phyloP scores from a whole-genome alignment of 192 early-diverging fungal genomes.

The Cetraspora pellucida region DNA sequence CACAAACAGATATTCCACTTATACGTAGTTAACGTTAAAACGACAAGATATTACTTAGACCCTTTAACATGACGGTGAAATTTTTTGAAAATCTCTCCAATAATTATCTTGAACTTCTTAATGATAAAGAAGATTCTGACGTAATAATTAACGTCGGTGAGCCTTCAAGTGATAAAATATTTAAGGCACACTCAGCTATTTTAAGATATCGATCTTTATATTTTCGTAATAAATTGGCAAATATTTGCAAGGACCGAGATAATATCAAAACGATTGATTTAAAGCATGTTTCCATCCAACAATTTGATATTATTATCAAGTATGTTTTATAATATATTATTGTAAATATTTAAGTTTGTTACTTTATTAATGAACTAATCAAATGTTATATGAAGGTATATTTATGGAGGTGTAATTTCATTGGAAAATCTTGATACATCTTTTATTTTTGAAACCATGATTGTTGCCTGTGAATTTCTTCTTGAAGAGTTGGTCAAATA shows the following conservation, averaged over 20 bases:
- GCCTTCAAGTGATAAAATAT: background rate
- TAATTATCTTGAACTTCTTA: background rate
- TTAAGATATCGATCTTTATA: background rate
- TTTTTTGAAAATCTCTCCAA: background rate
- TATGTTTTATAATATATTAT: too few species aligned
- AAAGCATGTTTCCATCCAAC: background rate
- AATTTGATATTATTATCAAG: too few species aligned
- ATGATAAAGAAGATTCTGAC: background rate
- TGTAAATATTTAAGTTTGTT: too few species aligned
- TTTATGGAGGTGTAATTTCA: slow-evolving; percentile 2
- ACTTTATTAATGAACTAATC: too few species aligned
- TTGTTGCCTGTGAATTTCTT: background rate
- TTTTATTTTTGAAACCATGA: background rate
- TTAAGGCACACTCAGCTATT: slow-evolving; percentile 9
- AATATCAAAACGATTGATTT: background rate
- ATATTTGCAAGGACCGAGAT: background rate
- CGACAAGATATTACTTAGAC: too few species aligned
- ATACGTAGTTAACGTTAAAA: too few species aligned
- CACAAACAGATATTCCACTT: too few species aligned
- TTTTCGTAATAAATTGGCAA: background rate
- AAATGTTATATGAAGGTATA: background rate
- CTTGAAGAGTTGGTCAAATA: slow-evolving; percentile 7
- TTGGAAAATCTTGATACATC: background rate
- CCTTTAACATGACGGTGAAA: background rate
- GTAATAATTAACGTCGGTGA: slow-evolving; percentile 23